Evolutionary conservation across 768 basidiomycete genomes (phyloP), one percentile per base, ranked within the genome.

Genomic region (Thelephora aurantiotincta): DNA sequence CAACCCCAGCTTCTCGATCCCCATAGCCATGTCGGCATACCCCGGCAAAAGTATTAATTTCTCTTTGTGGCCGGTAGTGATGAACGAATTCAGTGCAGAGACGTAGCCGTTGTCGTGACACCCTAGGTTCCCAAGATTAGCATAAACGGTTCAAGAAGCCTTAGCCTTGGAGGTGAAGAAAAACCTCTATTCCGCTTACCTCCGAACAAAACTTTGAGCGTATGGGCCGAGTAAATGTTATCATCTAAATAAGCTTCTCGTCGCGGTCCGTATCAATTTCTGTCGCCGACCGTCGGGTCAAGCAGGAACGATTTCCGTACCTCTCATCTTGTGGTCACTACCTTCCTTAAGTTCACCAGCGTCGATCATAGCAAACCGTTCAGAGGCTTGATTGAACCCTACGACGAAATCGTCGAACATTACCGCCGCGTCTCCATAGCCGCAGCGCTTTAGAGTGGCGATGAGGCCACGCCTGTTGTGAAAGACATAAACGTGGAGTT

Each of bases 71-170:
- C 81, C 80, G 26, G 75, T 72, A 38, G 81, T 82, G 46, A 80
- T 73, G 45, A 78, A 72, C 16, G 78, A 75, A 43, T 73, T 72
- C 46, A 85, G 71, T 49, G 68, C 70, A 20, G 74, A 71, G 45
- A 73, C 69, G 63, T 85, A 84, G 54, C 82, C 81, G 63, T 76
- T 77, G 63, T 84, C 82, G 58, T 84, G 82, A 56, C 77, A 78
- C 52, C 80, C 80, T 82, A 52, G 38, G 26, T 33, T 47, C 42
- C 26, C 12, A 33, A 16, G 33, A 19, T 23, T 20, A 12, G 35
- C 14, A n/a, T n/a, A 26, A 35, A 12, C 12, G 19, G 45, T n/a
- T 33, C 33, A 35, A 9, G 6, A 43, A 33, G 1, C 11, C 23
- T 37, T 43, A 18, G 33, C 47, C 37, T 34, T 11, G 16, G 26